Evolutionary conservation across 2,329 filamentous ascomycete species (phyloP), one percentile per base, ranked within the genome.

Genomic region (Endoconidiophora polonica): DNA sequence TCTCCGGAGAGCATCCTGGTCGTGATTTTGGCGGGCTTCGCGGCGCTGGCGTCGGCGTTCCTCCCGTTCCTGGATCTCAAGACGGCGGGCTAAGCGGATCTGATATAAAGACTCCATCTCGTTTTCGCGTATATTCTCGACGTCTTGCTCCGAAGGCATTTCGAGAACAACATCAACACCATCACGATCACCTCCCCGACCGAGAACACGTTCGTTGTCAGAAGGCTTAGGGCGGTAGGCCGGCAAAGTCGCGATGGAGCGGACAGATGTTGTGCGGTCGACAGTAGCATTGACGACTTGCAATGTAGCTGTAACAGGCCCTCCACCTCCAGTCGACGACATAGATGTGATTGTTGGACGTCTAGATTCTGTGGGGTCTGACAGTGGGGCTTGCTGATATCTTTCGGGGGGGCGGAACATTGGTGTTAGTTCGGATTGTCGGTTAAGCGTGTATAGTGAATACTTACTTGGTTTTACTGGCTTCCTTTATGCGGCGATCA

Each of bases 91-190:
- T 10, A 84, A 61, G 10, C 91, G 81, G 53, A 96, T 90, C 62
- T 94, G 86, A 62, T 94, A 96, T 39, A 96, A 65, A 0, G 84
- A 77, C 55, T 91, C 84, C 91, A 96, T 96, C 63, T 95, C 86
- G 24, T 86, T 77, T 55, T 96, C 87, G 10, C 91, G 75, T 48
- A 86, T 68, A 2, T 67, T 65, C 61, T 94, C 86, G 56, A 93
- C 79, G 49, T 87, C 83, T 47, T 94, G 85, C 6, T 70, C 73
- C 0, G 82, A 86, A 0, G 88, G 88, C 56, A 84, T 77, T 62
- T 95, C 88, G 10, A 96, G 67, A 0, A 98, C 87, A 3, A 85
- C 76, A 58, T 98, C 91, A 58, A 98, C 86, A 5, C 91, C 91
- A 48, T 74, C 90, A 54, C 91, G 76, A 62, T 98, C 91, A 46